Percentiles rank a stretch among this genome's conserved stretches.
Conservation (phyloP, 768 basidiomycete genomes). For the Panus rudis region DNA sequence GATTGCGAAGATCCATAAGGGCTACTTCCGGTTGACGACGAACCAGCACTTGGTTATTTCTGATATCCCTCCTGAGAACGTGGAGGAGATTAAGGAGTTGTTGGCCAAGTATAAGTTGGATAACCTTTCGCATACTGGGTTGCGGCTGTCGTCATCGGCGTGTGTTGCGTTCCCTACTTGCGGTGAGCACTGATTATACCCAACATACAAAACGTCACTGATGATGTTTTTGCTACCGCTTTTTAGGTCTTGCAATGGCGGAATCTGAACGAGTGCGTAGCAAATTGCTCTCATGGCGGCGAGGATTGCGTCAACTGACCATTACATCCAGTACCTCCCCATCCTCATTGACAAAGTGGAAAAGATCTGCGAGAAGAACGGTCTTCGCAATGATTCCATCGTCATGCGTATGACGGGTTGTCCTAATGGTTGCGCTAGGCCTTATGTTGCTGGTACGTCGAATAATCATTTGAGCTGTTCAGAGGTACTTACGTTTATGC, state of each 20-base stretch:
- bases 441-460: conserved; percentile 75
- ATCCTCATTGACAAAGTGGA: conserved; percentile 92
- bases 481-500: neutral
- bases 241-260: conserved; percentile 64
- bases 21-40: conserved; percentile 85
- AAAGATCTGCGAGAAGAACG: conserved; percentile 88
- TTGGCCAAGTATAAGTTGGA: conserved; percentile 86
- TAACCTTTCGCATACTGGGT: conserved; percentile 68
- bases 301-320: neutral
- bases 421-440: conserved; percentile 89
- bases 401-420: conserved; percentile 99
- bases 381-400: conserved; percentile 88
- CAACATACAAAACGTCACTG: neutral
- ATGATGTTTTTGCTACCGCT: conserved; percentile 2
- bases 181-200: conserved; percentile 32
- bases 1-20: conserved; percentile 93
- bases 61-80: conserved; percentile 67
- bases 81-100: conserved; percentile 71
- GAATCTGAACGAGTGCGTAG: conserved; percentile 63
- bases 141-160: conserved; percentile 86
- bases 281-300: neutral
- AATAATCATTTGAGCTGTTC: neutral
- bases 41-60: conserved; percentile 93
- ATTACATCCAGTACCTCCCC: conserved; percentile 78
- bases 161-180: conserved; percentile 98